These are phyloP conservation scores for Paxillus involutus DNA, from an alignment of 768 basidiomycete genomes.

Conservation along the genomic window DNA sequence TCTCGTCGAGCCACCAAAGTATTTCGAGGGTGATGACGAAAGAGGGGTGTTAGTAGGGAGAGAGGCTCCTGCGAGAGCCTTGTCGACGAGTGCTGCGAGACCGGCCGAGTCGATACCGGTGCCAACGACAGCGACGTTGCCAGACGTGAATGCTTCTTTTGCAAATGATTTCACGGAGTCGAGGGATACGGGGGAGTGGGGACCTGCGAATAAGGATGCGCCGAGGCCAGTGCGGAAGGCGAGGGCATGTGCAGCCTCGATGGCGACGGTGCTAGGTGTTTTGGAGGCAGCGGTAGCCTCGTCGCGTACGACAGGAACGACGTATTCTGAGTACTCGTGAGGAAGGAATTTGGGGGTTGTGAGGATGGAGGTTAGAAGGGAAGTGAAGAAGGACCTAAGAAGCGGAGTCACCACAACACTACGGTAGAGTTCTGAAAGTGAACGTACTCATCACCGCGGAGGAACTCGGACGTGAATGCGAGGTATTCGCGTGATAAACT, in stretches of 20 bases:
- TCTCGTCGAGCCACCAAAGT: conserved; percentile 88
- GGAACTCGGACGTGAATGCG: conserved; percentile 91
- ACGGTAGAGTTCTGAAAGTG: neutral
- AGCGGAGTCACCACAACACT: neutral
- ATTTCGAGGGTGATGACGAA: conserved; percentile 35
- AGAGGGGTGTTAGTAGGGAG: conserved; percentile 37
- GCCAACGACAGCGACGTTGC: conserved; percentile 83
- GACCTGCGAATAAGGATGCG: conserved; percentile 81
- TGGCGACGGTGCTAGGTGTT: conserved; percentile 65
- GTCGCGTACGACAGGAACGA: conserved; percentile 64
- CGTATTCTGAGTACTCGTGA: conserved; percentile 76
- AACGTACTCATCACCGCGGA: conserved; percentile 94
- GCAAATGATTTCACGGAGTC: conserved; percentile 78
- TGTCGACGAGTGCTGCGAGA: conserved; percentile 71
- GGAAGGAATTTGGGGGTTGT: conserved; percentile 80
- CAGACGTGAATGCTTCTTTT: conserved; percentile 67
- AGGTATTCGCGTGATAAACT: conserved; percentile 87
- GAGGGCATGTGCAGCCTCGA: conserved; percentile 85
- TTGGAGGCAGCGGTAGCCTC: conserved; percentile 63
- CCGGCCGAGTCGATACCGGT: conserved; percentile 77
- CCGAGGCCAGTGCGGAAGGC: conserved; percentile 97
- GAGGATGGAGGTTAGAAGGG: conserved; percentile 82
- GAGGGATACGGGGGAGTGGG: conserved; percentile 59
- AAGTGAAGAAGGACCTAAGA: conserved; percentile 82
- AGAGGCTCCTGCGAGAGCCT: conserved; percentile 49